These are phyloP conservation scores for Guyanaporus albipodus DNA, from an alignment of 768 basidiomycete species.

Conservation along the genomic window DNA sequence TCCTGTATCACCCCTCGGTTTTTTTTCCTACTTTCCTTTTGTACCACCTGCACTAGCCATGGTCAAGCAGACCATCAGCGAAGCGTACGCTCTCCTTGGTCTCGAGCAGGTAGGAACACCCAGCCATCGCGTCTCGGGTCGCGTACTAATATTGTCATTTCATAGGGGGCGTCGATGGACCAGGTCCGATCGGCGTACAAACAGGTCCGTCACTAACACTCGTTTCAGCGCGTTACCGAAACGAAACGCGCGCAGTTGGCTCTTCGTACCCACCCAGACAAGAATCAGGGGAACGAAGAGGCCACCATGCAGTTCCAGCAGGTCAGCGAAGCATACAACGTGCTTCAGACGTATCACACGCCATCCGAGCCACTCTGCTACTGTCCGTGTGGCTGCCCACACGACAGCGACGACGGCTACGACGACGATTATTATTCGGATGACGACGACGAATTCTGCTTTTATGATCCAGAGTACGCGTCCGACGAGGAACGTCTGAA, in stretches of 20 bases:
- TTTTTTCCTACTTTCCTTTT: slow-evolving; percentile 12
- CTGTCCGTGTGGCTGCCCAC: slow-evolving; percentile 13
- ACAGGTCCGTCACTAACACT: slow-evolving; percentile 41
- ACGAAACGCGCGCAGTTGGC: slow-evolving; percentile 44
- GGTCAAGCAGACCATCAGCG: slow-evolving; percentile 34
- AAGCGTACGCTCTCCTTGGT: slow-evolving; percentile 45
- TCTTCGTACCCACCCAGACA: slow-evolving; percentile 71
- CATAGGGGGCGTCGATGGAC: slow-evolving; percentile 58
- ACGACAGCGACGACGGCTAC: slow-evolving; percentile 41
- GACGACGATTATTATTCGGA: slow-evolving; percentile 29
- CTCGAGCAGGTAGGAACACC: slow-evolving; percentile 45
- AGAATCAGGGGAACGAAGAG: slow-evolving; percentile 60
- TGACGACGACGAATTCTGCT: slow-evolving; percentile 29
- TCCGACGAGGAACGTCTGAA: slow-evolving; percentile 32
- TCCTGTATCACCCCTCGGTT: slow-evolving; percentile 19
- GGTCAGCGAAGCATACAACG: slow-evolving; percentile 64
- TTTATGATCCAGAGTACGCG: slow-evolving; percentile 30
- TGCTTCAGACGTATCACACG: slow-evolving; percentile 52
- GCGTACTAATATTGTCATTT: slow-evolving; percentile 6
- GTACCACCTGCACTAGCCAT: slow-evolving; percentile 24
- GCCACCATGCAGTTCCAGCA: slow-evolving; percentile 70
- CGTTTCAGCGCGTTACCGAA: slow-evolving; percentile 1
- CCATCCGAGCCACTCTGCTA: slow-evolving; percentile 22
- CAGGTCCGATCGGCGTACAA: slow-evolving; percentile 66
- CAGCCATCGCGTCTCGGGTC: background rate